Evolutionary conservation across 768 basidiomycete species (phyloP).

Genomic region (Hygrocybe punicea): DNA sequence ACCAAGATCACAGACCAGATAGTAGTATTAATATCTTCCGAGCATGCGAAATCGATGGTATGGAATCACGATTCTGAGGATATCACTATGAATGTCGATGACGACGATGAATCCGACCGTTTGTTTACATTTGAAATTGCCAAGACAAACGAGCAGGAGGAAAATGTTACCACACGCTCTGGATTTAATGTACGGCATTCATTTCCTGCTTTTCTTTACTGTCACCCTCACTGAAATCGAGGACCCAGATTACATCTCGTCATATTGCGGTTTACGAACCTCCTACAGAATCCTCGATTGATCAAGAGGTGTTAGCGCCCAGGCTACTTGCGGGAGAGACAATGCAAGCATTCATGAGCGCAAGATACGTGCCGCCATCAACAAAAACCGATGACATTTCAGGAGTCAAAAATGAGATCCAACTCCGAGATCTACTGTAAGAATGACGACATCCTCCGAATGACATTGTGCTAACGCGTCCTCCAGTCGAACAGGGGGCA

Average conservation of each 20-base stretch:
- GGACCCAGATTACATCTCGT: conserved; percentile 12
- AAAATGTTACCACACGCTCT: conserved; percentile 39
- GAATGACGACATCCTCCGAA: conserved; percentile 49
- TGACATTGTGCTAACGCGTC: conserved; percentile 50
- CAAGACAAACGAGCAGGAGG: conserved; percentile 55
- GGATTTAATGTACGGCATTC: conserved; percentile 44
- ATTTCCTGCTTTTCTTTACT: conserved; percentile 19
- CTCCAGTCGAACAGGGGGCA: conserved; percentile 20
- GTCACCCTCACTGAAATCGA: not conserved
- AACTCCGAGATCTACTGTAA: conserved; percentile 21
- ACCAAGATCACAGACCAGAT: conserved; percentile 58
- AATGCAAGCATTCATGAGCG: conserved; percentile 39
- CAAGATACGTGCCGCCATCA: conserved; percentile 18
- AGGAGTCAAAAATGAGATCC: conserved; percentile 4
- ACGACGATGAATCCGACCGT: conserved; percentile 42
- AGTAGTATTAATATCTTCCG: conserved; percentile 47
- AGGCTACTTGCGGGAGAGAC: conserved; percentile 41
- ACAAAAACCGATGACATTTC: not conserved
- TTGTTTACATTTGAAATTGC: conserved; percentile 53
- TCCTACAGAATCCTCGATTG: conserved; percentile 15
- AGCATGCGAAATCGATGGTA: conserved; percentile 44
- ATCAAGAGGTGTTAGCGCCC: conserved; percentile 29
- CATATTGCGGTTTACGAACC: conserved; percentile 7
- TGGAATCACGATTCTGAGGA: conserved; percentile 37
- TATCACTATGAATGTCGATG: conserved; percentile 29